These are phyloP conservation scores for Agaricus blazei DNA, from an alignment of 768 basidiomycete genomes.

Conservation along the genomic window DNA sequence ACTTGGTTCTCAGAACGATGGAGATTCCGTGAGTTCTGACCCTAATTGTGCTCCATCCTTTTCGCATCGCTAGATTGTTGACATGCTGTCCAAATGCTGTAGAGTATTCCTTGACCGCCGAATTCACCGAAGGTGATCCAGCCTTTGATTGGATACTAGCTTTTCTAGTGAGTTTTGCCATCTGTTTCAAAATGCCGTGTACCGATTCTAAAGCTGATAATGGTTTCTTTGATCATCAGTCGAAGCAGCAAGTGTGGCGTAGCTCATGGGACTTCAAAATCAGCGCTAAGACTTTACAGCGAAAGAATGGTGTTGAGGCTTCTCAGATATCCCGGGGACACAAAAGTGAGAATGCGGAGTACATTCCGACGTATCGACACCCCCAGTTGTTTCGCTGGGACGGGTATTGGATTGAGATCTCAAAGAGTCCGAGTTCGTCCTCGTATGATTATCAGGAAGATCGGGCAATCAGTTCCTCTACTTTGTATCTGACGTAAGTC, in stretches of 20 bases:
- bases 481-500: conserved; percentile 30
- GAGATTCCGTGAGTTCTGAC: conserved; percentile 21
- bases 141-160: conserved; percentile 38
- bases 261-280: conserved; percentile 37
- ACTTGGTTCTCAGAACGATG: conserved; percentile 29
- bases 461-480: conserved; percentile 9
- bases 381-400: conserved; percentile 41
- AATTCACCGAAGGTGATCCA: conserved; percentile 34
- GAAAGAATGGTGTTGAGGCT: conserved; percentile 34
- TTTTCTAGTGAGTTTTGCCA: conserved; percentile 26
- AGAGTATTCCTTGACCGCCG: conserved; percentile 35
- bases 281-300: conserved; percentile 30
- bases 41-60: neutral
- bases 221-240: conserved; percentile 19
- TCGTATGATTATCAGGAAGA: conserved; percentile 8
- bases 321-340: conserved; percentile 11
- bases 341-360: conserved; percentile 30
- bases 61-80: neutral
- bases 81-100: neutral
- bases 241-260: conserved; percentile 38
- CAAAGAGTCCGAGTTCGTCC: conserved; percentile 13
- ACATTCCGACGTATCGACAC: conserved; percentile 33
- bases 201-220: neutral
- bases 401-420: conserved; percentile 37
- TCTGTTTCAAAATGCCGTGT: neutral